These are phyloP conservation scores for Tephrocybe sp. DNA, from an alignment of 768 basidiomycete species.

Conservation along the genomic window DNA sequence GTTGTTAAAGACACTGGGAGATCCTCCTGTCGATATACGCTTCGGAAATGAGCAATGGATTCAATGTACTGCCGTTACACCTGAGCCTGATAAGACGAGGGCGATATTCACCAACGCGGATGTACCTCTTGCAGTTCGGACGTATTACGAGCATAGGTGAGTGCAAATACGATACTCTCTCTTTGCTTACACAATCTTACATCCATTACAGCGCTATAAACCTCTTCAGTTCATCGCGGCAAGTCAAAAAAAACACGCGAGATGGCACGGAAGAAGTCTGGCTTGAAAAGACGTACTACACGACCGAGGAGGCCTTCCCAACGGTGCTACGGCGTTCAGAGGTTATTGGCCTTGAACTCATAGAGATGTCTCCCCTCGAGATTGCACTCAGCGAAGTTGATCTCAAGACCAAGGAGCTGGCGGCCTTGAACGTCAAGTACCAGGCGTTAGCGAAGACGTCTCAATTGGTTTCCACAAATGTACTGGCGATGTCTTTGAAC, in stretches of 20 bases:
- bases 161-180: neutral
- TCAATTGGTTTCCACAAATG: constrained; percentile 74
- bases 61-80: constrained; percentile 82
- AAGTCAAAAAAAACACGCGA: constrained; percentile 59
- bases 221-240: constrained; percentile 75
- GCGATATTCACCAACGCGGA: constrained; percentile 86
- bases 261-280: constrained; percentile 76
- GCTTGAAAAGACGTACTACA: constrained; percentile 87
- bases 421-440: constrained; percentile 67
- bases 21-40: constrained; percentile 80
- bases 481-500: constrained; percentile 85
- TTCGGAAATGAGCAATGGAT: constrained; percentile 83
- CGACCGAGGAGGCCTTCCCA: constrained; percentile 87
- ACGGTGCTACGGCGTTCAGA: constrained; percentile 91
- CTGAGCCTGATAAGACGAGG: constrained; percentile 77
- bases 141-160: constrained; percentile 87
- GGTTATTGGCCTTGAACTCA: constrained; percentile 64
- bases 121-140: constrained; percentile 75
- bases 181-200: neutral
- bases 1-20: constrained; percentile 67
- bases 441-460: constrained; percentile 76
- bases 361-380: constrained; percentile 85
- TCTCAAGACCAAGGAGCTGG: constrained; percentile 76
- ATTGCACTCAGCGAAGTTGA: constrained; percentile 82
- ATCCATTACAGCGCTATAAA: constrained; percentile 65